Evolutionary conservation across 2,329 filamentous ascomycete species (phyloP).

Genomic region (Fusarium secorum): DNA sequence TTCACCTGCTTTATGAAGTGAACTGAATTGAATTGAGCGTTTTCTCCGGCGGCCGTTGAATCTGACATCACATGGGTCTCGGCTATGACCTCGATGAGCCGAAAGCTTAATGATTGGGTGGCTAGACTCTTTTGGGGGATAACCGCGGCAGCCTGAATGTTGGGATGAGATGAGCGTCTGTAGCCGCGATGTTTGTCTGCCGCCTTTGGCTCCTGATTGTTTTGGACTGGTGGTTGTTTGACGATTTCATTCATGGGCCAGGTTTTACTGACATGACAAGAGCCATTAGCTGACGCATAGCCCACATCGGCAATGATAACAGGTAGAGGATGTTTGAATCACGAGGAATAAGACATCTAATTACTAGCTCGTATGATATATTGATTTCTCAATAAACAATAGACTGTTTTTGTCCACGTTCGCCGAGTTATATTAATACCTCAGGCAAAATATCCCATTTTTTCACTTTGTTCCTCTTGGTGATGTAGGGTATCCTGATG

Average conservation of each 20-base stretch:
- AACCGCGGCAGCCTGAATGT: not conserved
- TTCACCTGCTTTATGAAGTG: not conserved
- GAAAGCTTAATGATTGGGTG: not conserved
- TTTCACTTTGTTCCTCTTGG: fast-evolving
- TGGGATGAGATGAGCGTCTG: not conserved
- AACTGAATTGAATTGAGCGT: not conserved
- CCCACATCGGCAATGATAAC: fast-evolving
- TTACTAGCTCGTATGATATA: fast-evolving
- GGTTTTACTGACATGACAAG: fast-evolving
- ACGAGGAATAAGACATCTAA: fast-evolving
- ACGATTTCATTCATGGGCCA: fast-evolving
- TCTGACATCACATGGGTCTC: not conserved
- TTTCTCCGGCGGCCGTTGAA: not conserved
- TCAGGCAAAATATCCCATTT: fast-evolving
- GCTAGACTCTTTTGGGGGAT: not conserved
- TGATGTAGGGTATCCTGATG: not conserved
- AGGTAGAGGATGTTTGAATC: fast-evolving
- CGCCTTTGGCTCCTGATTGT: not conserved
- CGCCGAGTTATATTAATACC: fast-evolving
- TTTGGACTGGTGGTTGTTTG: fast-evolving
- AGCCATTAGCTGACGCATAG: fast-evolving
- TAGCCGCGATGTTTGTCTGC: not conserved
- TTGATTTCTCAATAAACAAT: fast-evolving
- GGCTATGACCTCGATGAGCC: not conserved
- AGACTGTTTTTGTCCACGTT: fast-evolving